Conservation (phyloP, 2,329 filamentous ascomycete genomes). For the Hypoxylon sp. region DNA sequence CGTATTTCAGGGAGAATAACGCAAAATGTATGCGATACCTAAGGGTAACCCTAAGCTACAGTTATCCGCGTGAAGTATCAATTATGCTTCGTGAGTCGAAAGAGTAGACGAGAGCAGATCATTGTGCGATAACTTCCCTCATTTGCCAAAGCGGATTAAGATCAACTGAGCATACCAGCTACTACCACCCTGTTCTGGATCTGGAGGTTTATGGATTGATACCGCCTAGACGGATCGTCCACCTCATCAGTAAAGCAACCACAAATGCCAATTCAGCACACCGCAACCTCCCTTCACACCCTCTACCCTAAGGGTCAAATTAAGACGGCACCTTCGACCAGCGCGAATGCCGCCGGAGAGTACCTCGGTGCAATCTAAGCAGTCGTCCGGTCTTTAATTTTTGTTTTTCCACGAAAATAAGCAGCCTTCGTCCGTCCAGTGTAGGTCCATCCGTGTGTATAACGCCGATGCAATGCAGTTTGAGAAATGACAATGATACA, state of each 20-base stretch:
- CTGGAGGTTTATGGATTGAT: constrained; percentile 27
- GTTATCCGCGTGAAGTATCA: constrained; percentile 14
- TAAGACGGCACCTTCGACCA: constrained; percentile 59
- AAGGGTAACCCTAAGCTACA: constrained; percentile 29
- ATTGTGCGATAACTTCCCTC: neutral
- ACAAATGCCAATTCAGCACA: constrained; percentile 12
- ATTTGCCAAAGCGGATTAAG: constrained; percentile 20
- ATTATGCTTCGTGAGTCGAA: constrained; percentile 1
- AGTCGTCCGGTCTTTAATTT: constrained; percentile 48
- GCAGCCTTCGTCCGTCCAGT: constrained; percentile 46
- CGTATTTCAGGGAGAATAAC: neutral
- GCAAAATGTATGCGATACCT: constrained; percentile 41
- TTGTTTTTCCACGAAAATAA: constrained; percentile 50
- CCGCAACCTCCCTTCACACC: constrained; percentile 15
- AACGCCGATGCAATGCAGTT: constrained; percentile 73
- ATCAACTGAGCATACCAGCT: constrained; percentile 19
- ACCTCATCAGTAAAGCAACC: constrained; percentile 14
- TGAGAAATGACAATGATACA: constrained; percentile 52
- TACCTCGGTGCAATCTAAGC: constrained; percentile 53
- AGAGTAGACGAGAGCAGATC: neutral
- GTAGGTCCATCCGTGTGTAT: constrained; percentile 49
- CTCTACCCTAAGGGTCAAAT: constrained; percentile 45
- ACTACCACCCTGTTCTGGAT: constrained; percentile 19
- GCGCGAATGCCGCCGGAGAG: constrained; percentile 58
- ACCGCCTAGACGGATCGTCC: constrained; percentile 30